phyloP scores from a whole-genome alignment of 768 basidiomycete species.

The Leccinum rimulosum region DNA sequence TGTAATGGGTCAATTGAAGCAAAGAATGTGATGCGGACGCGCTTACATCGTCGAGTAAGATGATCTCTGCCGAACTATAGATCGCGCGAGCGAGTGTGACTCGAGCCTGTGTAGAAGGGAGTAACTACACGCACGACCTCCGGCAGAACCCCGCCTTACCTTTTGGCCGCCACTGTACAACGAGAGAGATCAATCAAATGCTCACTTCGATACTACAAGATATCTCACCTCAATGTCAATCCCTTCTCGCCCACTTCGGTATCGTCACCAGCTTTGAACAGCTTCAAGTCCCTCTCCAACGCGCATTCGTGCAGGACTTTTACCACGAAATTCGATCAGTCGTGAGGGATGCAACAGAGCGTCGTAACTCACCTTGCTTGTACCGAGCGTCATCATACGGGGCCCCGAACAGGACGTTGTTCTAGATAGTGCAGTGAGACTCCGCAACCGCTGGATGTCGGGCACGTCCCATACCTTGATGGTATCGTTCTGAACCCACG shows the following conservation, averaged over 20 bases:
- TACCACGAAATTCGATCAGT: background rate
- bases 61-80: background rate
- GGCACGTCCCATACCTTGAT: background rate
- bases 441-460: background rate
- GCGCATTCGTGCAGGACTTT: slow-evolving; percentile 2
- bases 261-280: background rate
- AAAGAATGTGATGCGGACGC: background rate
- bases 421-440: background rate
- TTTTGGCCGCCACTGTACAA: slow-evolving; percentile 2
- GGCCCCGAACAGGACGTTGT: slow-evolving; percentile 1
- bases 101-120: background rate
- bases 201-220: background rate
- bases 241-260: slow-evolving; percentile 5
- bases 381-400: background rate
- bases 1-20: background rate
- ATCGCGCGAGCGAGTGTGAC: slow-evolving; percentile 2
- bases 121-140: background rate
- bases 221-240: slow-evolving; percentile 4
- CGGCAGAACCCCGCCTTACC: background rate
- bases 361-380: background rate
- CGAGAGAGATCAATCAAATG: background rate
- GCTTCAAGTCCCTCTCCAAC: background rate
- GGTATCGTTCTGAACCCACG: slow-evolving; percentile 6
- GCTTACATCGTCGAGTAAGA: background rate
- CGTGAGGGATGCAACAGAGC: background rate